These are phyloP conservation scores for Brassica hybrid DNA, from an alignment of 441 rosid genomes.

Conservation along the genomic window DNA sequence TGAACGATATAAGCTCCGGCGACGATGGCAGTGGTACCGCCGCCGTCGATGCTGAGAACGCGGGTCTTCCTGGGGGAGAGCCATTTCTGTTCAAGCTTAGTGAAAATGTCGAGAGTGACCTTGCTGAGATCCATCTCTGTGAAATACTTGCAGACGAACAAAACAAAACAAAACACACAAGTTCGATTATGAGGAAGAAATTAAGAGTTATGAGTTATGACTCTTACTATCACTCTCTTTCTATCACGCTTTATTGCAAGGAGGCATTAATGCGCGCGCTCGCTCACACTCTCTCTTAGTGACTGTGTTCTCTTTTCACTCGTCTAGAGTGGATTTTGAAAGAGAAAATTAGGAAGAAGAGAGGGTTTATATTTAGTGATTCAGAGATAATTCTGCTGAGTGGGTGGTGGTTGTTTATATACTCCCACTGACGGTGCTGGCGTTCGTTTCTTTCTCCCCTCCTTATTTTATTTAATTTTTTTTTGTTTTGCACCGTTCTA, in stretches of 20 bases:
- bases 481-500: not conserved
- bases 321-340: not conserved
- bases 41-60: slow-evolving; percentile 89
- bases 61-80: slow-evolving; percentile 81
- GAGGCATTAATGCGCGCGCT: slow-evolving; percentile 36
- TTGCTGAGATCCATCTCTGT: slow-evolving; percentile 81
- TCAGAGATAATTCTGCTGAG: slow-evolving; percentile 41
- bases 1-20: slow-evolving; percentile 75
- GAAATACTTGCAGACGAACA: not conserved
- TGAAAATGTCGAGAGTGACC: slow-evolving; percentile 90
- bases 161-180: not conserved
- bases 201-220: not conserved
- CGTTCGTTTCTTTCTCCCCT: not conserved
- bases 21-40: slow-evolving; percentile 72
- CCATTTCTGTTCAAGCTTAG: slow-evolving; percentile 89
- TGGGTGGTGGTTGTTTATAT: slow-evolving; percentile 35
- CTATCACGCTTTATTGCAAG: slow-evolving; percentile 30
- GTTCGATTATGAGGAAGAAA: not conserved
- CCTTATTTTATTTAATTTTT: not conserved
- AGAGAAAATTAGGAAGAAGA: not conserved
- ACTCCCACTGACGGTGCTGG: slow-evolving; percentile 32
- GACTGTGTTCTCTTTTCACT: slow-evolving; percentile 10
- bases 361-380: slow-evolving; percentile 21
- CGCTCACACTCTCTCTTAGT: not conserved
- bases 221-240: slow-evolving; percentile 12